phyloP scores from a whole-genome alignment of 2,329 filamentous ascomycete species.

The Diplodia seriata region DNA sequence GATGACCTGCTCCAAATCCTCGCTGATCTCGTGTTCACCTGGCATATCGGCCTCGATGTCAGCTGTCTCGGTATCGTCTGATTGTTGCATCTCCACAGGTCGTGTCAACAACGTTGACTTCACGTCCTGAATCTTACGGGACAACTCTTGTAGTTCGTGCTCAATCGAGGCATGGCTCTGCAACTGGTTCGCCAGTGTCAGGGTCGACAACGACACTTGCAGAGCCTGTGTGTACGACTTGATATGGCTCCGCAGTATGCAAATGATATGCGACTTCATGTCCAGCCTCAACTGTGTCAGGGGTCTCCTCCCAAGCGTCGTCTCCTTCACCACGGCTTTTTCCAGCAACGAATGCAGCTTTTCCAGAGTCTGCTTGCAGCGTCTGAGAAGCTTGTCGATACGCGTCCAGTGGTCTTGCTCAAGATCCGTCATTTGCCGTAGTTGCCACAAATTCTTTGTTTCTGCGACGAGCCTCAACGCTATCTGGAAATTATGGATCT shows the following conservation, averaged over 20 bases:
- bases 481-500: conserved; percentile 24
- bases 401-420: conserved; percentile 26
- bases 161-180: conserved; percentile 24
- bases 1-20: conserved; percentile 23
- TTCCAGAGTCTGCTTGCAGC: conserved; percentile 17
- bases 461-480: conserved; percentile 8
- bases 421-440: conserved; percentile 9
- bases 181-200: conserved; percentile 20
- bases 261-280: conserved; percentile 28
- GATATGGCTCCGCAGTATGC: conserved; percentile 26
- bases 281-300: conserved; percentile 24
- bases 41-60: conserved; percentile 19
- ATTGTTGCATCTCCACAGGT: background rate
- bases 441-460: background rate
- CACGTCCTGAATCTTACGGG: conserved; percentile 18
- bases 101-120: conserved; percentile 12
- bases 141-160: conserved; percentile 12
- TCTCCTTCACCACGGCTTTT: background rate
- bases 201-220: conserved; percentile 22
- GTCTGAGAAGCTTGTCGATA: conserved; percentile 13
- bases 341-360: conserved; percentile 1
- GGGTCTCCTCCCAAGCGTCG: conserved; percentile 5
- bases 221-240: conserved; percentile 31
- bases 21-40: conserved; percentile 4
- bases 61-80: background rate